These are phyloP conservation scores for Tritrichomonas musculus DNA, from an alignment of 208 protist genomes.

Conservation along the genomic window DNA sequence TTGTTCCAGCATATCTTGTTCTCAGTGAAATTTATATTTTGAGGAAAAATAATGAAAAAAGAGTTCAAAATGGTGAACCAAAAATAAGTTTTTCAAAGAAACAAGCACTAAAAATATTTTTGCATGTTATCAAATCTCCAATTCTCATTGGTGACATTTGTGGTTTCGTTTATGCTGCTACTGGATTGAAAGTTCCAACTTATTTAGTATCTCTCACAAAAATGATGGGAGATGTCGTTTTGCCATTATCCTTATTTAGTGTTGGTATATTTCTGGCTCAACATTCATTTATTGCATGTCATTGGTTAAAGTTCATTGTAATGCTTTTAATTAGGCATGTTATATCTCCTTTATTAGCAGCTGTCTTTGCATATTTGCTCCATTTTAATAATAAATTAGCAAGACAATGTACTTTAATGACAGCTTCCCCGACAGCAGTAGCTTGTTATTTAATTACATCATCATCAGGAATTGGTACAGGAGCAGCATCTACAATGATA, in stretches of 20 bases:
- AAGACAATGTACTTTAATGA: not conserved
- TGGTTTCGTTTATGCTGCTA: not conserved
- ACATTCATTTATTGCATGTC: not conserved
- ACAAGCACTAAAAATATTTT: not conserved
- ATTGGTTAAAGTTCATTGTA: not conserved
- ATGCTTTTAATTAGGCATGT: not conserved
- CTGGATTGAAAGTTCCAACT: not conserved
- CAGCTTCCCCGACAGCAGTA: not conserved
- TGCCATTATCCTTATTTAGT: not conserved
- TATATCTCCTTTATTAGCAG: not conserved
- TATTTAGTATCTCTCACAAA: not conserved
- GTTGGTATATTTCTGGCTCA: not conserved
- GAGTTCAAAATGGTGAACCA: not conserved
- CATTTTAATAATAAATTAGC: not conserved
- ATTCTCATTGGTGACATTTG: not conserved
- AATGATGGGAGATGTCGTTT: not conserved
- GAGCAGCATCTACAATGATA: constrained; percentile 1
- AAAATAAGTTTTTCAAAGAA: not conserved
- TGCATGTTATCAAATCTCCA: not conserved
- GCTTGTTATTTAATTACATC: not conserved
- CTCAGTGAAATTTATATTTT: not conserved
- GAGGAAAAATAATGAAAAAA: not conserved
- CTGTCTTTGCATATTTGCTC: not conserved
- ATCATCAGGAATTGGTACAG: not conserved
- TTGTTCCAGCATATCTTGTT: not conserved